Conservation (phyloP, 2,329 filamentous ascomycete species). For the Pyrenochaeta sp. region DNA sequence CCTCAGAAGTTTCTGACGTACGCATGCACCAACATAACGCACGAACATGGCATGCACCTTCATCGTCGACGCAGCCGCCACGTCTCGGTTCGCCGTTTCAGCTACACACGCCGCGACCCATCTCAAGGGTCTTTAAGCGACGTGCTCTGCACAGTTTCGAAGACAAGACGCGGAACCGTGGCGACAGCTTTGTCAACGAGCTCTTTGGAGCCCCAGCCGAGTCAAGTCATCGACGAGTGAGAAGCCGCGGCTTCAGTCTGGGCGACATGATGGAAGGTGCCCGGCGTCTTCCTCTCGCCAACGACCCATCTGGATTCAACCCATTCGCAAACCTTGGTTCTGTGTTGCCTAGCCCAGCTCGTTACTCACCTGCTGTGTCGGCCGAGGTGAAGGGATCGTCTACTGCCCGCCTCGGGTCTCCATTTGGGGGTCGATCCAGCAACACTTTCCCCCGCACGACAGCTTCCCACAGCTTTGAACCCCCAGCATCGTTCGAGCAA, state of each 20-base stretch:
- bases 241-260: slow-evolving; percentile 69
- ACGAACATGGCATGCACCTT: slow-evolving; percentile 45
- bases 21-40: slow-evolving; percentile 37
- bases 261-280: slow-evolving; percentile 63
- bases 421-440: slow-evolving; percentile 53
- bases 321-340: slow-evolving; percentile 34
- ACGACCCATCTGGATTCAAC: slow-evolving; percentile 52
- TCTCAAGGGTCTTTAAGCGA: slow-evolving; percentile 64
- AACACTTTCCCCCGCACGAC: slow-evolving; percentile 59
- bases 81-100: slow-evolving; percentile 63
- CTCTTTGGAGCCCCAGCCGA: slow-evolving; percentile 59
- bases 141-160: slow-evolving; percentile 65
- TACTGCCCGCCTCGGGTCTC: slow-evolving; percentile 57
- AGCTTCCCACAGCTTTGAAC: slow-evolving; percentile 48
- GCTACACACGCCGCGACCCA: slow-evolving; percentile 61
- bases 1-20: slow-evolving; percentile 35
- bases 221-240: slow-evolving; percentile 63
- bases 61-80: slow-evolving; percentile 31
- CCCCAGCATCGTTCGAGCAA: slow-evolving; percentile 50
- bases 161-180: slow-evolving; percentile 50
- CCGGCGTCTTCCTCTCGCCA: slow-evolving; percentile 61
- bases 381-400: slow-evolving; percentile 44
- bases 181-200: slow-evolving; percentile 54
- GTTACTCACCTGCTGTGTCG: slow-evolving; percentile 24
- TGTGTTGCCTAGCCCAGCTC: slow-evolving; percentile 37